Evolutionary conservation across 2,329 filamentous ascomycete genomes (phyloP).

Genomic region (Claviceps sp.): DNA sequence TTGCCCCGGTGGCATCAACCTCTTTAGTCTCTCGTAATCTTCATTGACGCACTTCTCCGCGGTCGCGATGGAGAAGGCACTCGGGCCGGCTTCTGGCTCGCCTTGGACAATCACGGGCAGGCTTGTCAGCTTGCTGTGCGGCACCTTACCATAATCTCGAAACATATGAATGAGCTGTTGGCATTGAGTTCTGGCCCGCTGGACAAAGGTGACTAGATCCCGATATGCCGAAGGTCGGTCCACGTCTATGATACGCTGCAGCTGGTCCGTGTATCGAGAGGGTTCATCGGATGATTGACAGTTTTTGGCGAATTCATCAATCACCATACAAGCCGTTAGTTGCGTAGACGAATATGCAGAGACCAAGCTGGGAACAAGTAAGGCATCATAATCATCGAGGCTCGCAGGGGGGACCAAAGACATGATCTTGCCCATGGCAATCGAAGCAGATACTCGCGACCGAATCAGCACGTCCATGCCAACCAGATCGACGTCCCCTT

Average conservation of each 20-base stretch:
- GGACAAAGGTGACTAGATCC: constrained; percentile 80
- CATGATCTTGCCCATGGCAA: constrained; percentile 76
- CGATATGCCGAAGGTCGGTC: constrained; percentile 74
- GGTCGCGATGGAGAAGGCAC: constrained; percentile 76
- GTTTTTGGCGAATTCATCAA: constrained; percentile 75
- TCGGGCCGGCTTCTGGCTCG: constrained; percentile 79
- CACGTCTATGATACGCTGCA: constrained; percentile 66
- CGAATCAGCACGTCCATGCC: constrained; percentile 79
- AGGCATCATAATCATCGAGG: constrained; percentile 50
- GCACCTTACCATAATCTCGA: constrained; percentile 76
- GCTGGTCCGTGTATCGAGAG: constrained; percentile 43
- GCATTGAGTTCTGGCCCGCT: constrained; percentile 82
- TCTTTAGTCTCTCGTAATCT: constrained; percentile 82
- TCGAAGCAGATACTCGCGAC: constrained; percentile 76
- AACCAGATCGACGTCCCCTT: constrained; percentile 89
- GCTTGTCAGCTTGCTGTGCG: constrained; percentile 58
- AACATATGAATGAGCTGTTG: constrained; percentile 84
- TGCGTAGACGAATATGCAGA: constrained; percentile 78
- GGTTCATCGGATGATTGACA: constrained; percentile 27
- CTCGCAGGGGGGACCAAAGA: constrained; percentile 54
- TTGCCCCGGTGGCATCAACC: constrained; percentile 76
- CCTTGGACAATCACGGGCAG: constrained; percentile 90
- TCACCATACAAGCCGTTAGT: constrained; percentile 65
- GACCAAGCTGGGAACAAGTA: constrained; percentile 51
- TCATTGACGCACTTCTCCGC: constrained; percentile 77